Evolutionary conservation across 495 filamentous ascomycete genomes (phyloP).

Genomic region (Penicillium pancosmium): DNA sequence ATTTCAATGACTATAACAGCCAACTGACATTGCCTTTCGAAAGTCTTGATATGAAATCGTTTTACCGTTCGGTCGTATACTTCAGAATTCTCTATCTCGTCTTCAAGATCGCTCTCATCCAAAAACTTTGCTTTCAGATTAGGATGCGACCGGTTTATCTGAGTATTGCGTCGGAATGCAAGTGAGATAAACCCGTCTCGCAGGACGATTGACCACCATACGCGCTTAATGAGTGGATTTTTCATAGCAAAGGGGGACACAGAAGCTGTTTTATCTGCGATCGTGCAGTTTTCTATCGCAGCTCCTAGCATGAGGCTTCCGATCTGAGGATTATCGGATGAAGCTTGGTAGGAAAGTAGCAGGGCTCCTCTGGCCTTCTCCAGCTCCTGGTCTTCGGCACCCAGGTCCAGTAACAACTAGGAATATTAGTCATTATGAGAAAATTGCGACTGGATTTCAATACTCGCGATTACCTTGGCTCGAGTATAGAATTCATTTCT

Average conservation of each 20-base stretch:
- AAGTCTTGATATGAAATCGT: neutral
- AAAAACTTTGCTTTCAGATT: neutral
- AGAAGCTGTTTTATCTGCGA: neutral
- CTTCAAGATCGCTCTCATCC: neutral
- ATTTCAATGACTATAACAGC: neutral
- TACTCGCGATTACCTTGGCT: neutral
- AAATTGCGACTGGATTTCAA: too few relatives aligned
- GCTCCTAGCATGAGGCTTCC: neutral
- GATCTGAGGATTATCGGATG: constrained; percentile 1
- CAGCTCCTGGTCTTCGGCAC: neutral
- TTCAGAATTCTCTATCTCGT: neutral
- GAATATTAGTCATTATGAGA: neutral
- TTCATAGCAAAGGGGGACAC: neutral
- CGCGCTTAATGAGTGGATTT: neutral
- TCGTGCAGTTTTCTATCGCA: neutral
- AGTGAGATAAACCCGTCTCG: neutral
- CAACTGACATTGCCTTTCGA: neutral
- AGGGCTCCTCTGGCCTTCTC: neutral
- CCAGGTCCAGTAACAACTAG: neutral
- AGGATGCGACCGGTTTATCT: neutral
- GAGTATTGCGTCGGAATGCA: neutral
- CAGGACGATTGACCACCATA: constrained; percentile 1
- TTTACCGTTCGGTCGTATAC: neutral
- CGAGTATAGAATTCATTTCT: neutral
- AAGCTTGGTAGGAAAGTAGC: neutral